These are phyloP conservation scores for Dendryphion nanum DNA, from an alignment of 2,329 filamentous ascomycete species.

Conservation along the genomic window DNA sequence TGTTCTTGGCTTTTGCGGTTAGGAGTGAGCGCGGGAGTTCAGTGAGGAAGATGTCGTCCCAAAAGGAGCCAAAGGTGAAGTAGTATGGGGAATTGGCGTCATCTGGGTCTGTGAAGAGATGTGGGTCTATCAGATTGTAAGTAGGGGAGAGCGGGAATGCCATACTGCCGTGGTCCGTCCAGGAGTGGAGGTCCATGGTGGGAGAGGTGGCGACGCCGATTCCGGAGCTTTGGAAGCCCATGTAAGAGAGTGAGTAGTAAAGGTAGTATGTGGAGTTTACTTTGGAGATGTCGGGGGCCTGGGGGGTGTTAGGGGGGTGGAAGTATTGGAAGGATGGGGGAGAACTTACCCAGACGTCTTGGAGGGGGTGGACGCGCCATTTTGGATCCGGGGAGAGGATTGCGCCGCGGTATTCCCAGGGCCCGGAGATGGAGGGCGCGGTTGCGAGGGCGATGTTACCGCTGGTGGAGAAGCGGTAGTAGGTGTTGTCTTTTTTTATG, in stretches of 20 bases:
- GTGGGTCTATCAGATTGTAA: conserved; percentile 51
- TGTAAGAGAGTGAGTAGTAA: conserved; percentile 62
- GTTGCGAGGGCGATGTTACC: conserved; percentile 48
- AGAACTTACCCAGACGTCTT: conserved; percentile 47
- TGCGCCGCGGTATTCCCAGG: conserved; percentile 31
- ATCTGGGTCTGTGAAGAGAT: conserved; percentile 42
- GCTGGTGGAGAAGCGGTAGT: conserved; percentile 52
- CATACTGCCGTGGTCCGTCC: conserved; percentile 59
- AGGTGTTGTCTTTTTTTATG: conserved; percentile 45
- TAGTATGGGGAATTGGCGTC: conserved; percentile 35
- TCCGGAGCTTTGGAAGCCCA: conserved; percentile 58
- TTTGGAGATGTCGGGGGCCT: conserved; percentile 63
- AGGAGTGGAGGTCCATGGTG: conserved; percentile 53
- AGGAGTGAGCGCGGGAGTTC: conserved; percentile 34
- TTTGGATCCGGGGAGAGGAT: neutral
- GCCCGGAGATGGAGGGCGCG: conserved; percentile 41
- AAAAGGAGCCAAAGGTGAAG: conserved; percentile 66
- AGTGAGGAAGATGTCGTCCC: conserved; percentile 63
- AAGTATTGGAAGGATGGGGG: neutral
- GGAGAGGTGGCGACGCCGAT: conserved; percentile 57
- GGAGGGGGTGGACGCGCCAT: conserved; percentile 40
- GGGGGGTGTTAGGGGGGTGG: neutral
- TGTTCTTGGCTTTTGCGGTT: conserved; percentile 12
- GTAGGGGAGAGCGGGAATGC: conserved; percentile 32
- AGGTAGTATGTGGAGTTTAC: conserved; percentile 57